A percentile compares a stretch with the other conserved stretches of the same genome.
Evolutionary conservation across 2,329 filamentous ascomycete species (phyloP).

Genomic region (Neofusicoccum cordaticola): DNA sequence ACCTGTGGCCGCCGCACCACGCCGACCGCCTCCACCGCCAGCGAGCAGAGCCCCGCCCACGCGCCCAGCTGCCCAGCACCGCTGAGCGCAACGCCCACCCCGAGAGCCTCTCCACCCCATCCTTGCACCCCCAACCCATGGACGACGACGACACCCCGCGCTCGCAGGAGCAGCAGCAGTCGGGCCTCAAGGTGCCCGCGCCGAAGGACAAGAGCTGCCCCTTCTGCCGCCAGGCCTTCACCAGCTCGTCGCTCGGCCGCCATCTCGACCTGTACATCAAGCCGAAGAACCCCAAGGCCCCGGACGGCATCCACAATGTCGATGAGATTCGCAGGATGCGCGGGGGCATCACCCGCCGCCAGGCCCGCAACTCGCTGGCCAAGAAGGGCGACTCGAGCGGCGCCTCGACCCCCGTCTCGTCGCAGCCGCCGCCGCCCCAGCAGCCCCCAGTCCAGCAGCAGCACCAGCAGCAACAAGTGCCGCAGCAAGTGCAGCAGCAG

Average conservation of each 20-base stretch:
- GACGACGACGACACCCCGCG: conserved; percentile 38
- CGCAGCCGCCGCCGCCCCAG: conserved; percentile 18
- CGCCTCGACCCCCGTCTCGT: conserved; percentile 46
- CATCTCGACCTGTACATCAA: conserved; percentile 94
- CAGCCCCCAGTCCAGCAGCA: conserved; percentile 24
- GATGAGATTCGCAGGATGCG: conserved; percentile 82
- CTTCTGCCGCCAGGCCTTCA: conserved; percentile 86
- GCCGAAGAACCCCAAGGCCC: conserved; percentile 82
- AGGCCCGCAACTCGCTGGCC: conserved; percentile 65
- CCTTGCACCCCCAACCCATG: conserved; percentile 21
- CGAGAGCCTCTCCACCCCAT: not conserved
- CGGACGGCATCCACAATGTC: conserved; percentile 86
- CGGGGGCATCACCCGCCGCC: conserved; percentile 80
- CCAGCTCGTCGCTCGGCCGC: conserved; percentile 86
- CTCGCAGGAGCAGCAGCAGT: conserved; percentile 36
- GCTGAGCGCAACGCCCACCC: conserved; percentile 1
- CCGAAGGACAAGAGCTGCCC: conserved; percentile 84
- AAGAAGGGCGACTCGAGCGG: conserved; percentile 60
- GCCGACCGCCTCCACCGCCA: not conserved
- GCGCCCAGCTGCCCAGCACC: not conserved
- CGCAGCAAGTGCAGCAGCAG: conserved; percentile 27
- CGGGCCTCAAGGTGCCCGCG: conserved; percentile 45
- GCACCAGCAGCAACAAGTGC: conserved; percentile 22
- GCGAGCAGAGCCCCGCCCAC: not conserved
- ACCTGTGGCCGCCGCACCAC: not conserved